Evolutionary conservation across 169 alveolate species (phyloP).

Genomic region (Eimeria mitis): DNA sequence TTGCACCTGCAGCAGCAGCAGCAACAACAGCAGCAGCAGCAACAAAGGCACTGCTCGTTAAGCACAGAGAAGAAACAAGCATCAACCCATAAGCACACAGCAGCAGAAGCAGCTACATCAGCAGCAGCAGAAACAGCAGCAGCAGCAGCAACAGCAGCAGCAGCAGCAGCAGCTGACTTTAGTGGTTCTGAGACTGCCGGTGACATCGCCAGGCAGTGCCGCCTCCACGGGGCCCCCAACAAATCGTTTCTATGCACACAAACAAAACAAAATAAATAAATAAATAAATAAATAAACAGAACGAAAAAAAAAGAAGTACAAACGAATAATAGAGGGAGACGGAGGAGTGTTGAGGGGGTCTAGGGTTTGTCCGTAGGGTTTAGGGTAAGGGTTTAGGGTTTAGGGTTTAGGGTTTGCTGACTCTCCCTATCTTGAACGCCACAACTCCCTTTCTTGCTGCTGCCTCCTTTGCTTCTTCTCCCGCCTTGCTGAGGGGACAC

Average conservation of each 20-base stretch:
- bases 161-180: neutral
- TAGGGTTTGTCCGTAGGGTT: neutral
- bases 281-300: neutral
- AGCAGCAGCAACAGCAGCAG: constrained; percentile 7
- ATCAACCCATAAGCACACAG: too few species aligned
- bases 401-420: constrained; percentile 20
- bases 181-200: constrained; percentile 3
- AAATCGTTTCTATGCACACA: neutral
- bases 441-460: constrained; percentile 21
- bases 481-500: neutral
- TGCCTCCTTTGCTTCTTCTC: constrained; percentile 11
- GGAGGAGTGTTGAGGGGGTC: neutral
- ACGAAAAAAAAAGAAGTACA: neutral
- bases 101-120: neutral
- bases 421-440: constrained; percentile 8
- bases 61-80: too few species aligned
- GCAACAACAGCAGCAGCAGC: constrained; percentile 2
- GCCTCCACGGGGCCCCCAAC: neutral
- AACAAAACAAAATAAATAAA: neutral
- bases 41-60: too few species aligned
- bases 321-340: neutral
- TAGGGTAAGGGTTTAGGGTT: too few species aligned
- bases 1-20: constrained; percentile 40
- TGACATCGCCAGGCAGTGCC: neutral
- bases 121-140: neutral